A percentile compares a stretch with the other conserved stretches of the same genome.
Evolutionary conservation across 805 yeast species (phyloP).

Genomic region (Lipomyces anomalus): DNA sequence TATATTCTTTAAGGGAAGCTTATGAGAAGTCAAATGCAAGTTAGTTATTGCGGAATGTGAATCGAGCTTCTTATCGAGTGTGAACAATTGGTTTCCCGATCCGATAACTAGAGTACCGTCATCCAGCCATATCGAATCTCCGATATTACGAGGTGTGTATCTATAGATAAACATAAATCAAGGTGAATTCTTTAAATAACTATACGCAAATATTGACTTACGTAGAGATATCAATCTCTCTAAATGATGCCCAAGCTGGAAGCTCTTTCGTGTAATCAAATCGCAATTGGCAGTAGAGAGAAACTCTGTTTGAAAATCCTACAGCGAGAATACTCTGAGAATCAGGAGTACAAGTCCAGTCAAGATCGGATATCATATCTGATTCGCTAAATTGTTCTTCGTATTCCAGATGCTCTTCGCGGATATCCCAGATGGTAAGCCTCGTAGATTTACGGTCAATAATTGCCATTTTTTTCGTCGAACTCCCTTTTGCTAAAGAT

Average conservation of each 20-base stretch:
- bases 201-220: slow-evolving; percentile 30
- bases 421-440: slow-evolving; percentile 75
- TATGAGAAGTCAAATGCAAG: slow-evolving; percentile 52
- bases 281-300: slow-evolving; percentile 73
- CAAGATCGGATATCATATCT: slow-evolving; percentile 56
- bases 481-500: slow-evolving; percentile 61
- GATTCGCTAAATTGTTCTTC: slow-evolving; percentile 38
- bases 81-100: slow-evolving; percentile 81
- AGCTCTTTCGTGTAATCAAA: slow-evolving; percentile 80
- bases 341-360: slow-evolving; percentile 72
- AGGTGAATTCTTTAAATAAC: neutral
- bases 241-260: slow-evolving; percentile 72
- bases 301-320: slow-evolving; percentile 61
- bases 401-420: slow-evolving; percentile 49
- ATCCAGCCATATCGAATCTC: slow-evolving; percentile 82
- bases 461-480: slow-evolving; percentile 68
- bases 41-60: slow-evolving; percentile 47
- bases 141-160: slow-evolving; percentile 68
- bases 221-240: slow-evolving; percentile 60
- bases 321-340: slow-evolving; percentile 72
- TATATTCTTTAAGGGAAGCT: slow-evolving; percentile 36
- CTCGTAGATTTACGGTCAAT: slow-evolving; percentile 49
- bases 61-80: slow-evolving; percentile 67
- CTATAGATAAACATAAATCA: neutral
- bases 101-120: slow-evolving; percentile 78